A percentile compares a stretch with the other conserved stretches of the same genome.
Evolutionary conservation across 345 rosid species (phyloP).

Genomic region (Sapria himalayana): DNA sequence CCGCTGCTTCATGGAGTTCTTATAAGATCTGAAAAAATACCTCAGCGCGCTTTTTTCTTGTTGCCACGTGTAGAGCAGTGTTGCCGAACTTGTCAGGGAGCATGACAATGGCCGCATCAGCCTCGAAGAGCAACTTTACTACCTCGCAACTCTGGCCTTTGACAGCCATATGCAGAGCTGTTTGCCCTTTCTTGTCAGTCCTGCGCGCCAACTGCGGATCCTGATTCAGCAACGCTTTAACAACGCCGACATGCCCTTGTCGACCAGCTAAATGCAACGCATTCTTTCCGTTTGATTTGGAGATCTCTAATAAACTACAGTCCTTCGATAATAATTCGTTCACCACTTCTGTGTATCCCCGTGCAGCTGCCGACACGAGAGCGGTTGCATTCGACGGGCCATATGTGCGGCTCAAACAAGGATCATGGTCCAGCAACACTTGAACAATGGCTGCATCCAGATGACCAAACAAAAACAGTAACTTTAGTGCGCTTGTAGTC

Average conservation of each 20-base stretch:
- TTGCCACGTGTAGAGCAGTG: constrained; percentile 88
- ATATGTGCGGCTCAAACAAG: constrained; percentile 46
- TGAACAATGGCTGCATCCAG: constrained; percentile 85
- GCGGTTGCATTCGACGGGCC: constrained; percentile 82
- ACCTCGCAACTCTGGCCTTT: constrained; percentile 82
- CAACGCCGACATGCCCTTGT: constrained; percentile 66
- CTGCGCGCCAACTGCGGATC: constrained; percentile 82
- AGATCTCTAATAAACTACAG: constrained; percentile 42
- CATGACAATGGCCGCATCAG: constrained; percentile 94
- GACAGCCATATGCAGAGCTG: constrained; percentile 91
- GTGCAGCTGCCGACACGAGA: constrained; percentile 68
- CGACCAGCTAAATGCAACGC: constrained; percentile 86
- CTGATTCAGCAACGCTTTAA: constrained; percentile 45
- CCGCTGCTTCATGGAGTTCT: too few relatives aligned
- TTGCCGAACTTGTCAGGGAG: constrained; percentile 79
- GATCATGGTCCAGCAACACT: constrained; percentile 63
- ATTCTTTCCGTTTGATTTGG: constrained; percentile 75
- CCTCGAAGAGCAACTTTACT: constrained; percentile 66
- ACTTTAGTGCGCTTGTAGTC: too few relatives aligned
- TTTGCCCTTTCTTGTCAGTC: constrained; percentile 87
- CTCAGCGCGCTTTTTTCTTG: constrained; percentile 75
- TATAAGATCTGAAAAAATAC: constrained; percentile 29
- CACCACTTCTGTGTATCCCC: constrained; percentile 82
- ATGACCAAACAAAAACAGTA: too few relatives aligned
- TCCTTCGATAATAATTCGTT: constrained; percentile 62